Conservation (phyloP, 106 monocot species). For the Platanthera zijinensis region DNA sequence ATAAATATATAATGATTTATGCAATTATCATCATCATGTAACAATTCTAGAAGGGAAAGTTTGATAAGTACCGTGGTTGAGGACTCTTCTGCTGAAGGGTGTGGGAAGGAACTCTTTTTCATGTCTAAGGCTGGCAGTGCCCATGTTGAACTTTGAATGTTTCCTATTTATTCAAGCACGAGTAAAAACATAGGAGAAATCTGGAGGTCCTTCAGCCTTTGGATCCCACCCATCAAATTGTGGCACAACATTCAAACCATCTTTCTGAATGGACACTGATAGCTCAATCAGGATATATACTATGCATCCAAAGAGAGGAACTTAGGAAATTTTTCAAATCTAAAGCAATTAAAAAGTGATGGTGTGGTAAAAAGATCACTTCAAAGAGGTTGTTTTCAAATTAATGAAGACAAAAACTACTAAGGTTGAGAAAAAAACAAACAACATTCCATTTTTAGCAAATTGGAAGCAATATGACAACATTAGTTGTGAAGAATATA, state of each 20-base stretch:
- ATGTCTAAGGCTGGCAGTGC: background rate
- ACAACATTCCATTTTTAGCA: background rate
- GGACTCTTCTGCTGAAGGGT: background rate
- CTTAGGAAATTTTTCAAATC: background rate
- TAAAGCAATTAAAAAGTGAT: background rate
- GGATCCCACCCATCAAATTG: constrained; percentile 27
- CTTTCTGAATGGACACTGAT: background rate
- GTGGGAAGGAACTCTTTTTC: constrained; percentile 13
- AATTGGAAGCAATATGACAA: background rate
- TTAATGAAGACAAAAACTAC: background rate
- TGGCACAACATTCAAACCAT: constrained; percentile 9
- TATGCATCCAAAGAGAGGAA: background rate
- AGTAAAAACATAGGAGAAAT: constrained; percentile 23
- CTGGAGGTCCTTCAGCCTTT: constrained; percentile 4
- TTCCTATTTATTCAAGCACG: constrained; percentile 19
- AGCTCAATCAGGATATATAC: background rate
- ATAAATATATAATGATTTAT: background rate
- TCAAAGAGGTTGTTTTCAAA: background rate
- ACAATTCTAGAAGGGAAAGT: background rate
- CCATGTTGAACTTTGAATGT: constrained; percentile 12
- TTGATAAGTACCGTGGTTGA: background rate
- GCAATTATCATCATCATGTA: background rate
- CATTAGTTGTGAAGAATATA: too few species aligned
- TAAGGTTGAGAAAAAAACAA: too few species aligned
- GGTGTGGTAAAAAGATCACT: constrained; percentile 1